phyloP scores from a whole-genome alignment of 2,329 filamentous ascomycete genomes.

The Cylindrodendrum hubeiense region DNA sequence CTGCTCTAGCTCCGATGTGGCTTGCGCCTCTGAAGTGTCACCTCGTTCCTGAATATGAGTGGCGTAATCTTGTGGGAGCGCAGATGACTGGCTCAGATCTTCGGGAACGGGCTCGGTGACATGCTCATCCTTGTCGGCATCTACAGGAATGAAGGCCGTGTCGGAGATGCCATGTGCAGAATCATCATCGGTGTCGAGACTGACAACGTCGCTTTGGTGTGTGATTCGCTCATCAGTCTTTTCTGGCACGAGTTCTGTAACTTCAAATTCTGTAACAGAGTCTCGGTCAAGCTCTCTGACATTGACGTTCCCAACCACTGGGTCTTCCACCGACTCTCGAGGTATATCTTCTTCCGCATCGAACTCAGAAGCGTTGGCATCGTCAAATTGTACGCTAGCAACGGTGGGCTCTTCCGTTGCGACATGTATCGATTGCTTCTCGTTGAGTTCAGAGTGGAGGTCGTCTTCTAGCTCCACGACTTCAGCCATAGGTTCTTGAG shows the following conservation, averaged over 20 bases:
- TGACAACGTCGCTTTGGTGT: background rate
- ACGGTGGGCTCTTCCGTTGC: too few species aligned
- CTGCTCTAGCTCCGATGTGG: background rate
- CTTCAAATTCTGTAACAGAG: conserved; percentile 1
- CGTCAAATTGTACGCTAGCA: too few species aligned
- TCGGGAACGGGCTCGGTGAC: background rate
- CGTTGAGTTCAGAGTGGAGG: too few species aligned
- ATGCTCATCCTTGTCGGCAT: background rate
- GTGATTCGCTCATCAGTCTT: conserved; percentile 6
- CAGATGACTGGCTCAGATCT: background rate
- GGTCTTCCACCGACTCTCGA: background rate
- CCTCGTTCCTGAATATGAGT: background rate
- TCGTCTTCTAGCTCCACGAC: background rate
- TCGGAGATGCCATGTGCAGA: background rate
- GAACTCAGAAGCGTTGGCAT: background rate
- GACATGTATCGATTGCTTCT: too few species aligned
- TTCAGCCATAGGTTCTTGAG: background rate
- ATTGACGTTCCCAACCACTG: background rate
- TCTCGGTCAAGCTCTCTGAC: background rate
- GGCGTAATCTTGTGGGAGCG: background rate
- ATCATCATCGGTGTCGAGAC: background rate
- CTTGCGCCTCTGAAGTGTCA: background rate
- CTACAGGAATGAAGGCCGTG: background rate
- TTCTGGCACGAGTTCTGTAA: background rate
- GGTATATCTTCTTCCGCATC: background rate